Conservation (phyloP, 257 asterid species). For the Solanum medicagineum region DNA sequence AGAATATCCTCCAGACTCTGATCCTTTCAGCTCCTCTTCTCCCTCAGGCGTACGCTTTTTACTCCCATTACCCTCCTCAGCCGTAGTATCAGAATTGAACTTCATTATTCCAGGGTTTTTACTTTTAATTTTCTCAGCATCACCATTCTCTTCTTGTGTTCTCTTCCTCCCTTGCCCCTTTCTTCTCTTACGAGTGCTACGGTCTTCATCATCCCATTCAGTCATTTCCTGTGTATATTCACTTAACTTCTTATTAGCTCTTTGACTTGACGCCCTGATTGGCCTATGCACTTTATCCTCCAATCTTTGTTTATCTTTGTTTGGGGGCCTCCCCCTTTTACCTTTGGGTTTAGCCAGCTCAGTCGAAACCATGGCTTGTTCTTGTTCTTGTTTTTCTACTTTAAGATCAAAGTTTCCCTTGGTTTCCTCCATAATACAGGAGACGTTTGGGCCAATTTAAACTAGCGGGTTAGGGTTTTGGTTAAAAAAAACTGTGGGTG, state of each 20-base stretch:
- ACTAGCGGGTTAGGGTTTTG: neutral
- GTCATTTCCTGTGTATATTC: neutral
- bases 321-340: neutral
- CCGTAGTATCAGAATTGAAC: neutral
- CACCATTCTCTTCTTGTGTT: neutral
- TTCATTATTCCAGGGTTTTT: neutral
- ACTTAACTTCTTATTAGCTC: neutral
- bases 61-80: conserved; percentile 6
- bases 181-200: neutral
- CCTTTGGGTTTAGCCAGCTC: neutral
- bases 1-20: neutral
- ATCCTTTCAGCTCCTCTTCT: conserved; percentile 1
- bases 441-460: neutral
- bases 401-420: neutral
- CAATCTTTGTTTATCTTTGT: neutral
- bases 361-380: neutral
- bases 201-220: neutral
- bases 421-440: neutral
- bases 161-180: neutral
- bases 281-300: neutral
- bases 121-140: neutral
- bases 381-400: neutral
- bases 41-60: neutral
- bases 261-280: neutral
- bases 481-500: neutral